Evolutionary conservation across 2,329 filamentous ascomycete species (phyloP).

Genomic region (Orbilia quercus): DNA sequence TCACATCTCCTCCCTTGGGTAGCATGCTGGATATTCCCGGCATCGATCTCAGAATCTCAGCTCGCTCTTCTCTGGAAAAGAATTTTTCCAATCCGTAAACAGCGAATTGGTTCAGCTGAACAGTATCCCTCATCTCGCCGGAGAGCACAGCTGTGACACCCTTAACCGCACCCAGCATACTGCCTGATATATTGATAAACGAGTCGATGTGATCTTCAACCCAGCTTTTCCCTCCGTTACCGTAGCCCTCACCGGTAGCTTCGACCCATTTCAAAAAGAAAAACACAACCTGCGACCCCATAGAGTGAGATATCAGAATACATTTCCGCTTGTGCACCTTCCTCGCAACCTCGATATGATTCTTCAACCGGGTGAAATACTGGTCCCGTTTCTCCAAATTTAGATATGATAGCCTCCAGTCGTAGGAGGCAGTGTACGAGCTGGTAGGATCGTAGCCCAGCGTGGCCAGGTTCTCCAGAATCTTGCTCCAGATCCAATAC

Average conservation of each 20-base stretch:
- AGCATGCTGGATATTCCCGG: constrained; percentile 86
- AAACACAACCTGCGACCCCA: constrained; percentile 95
- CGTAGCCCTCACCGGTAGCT: constrained; percentile 72
- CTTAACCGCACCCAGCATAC: constrained; percentile 95
- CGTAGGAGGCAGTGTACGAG: constrained; percentile 77
- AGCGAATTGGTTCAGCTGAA: constrained; percentile 73
- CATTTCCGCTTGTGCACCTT: constrained; percentile 80
- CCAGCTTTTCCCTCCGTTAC: constrained; percentile 85
- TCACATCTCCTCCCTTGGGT: constrained; percentile 87
- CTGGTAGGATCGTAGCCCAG: constrained; percentile 92
- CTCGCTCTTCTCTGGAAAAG: constrained; percentile 86
- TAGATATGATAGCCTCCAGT: constrained; percentile 90
- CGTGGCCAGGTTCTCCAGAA: constrained; percentile 93
- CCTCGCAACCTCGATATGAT: constrained; percentile 85
- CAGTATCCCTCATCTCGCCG: constrained; percentile 96
- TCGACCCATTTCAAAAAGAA: constrained; percentile 85
- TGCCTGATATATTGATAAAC: constrained; percentile 97
- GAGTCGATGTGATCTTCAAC: constrained; percentile 89
- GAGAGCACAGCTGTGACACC: constrained; percentile 89
- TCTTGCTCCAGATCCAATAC: constrained; percentile 90
- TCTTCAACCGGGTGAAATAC: constrained; percentile 91
- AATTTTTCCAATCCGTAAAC: constrained; percentile 98
- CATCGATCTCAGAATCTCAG: constrained; percentile 95
- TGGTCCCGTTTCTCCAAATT: constrained; percentile 92
- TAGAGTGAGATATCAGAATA: constrained; percentile 90